Conservation (phyloP, 2,329 filamentous ascomycete species). For the Fusarium buharicum region DNA sequence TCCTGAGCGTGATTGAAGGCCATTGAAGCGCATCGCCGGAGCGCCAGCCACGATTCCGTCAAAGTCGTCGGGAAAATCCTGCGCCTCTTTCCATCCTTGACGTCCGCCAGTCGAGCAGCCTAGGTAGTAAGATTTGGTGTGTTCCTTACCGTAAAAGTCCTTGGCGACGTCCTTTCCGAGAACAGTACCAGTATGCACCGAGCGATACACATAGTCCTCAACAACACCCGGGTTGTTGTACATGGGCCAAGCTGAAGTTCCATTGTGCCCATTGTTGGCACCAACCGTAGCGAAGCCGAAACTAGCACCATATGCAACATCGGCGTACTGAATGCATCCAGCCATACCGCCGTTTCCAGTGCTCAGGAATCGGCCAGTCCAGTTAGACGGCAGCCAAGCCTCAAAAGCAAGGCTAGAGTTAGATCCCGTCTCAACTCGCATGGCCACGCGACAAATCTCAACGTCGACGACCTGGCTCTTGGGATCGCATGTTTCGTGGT, state of each 20-base stretch:
- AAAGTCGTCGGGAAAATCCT: slow-evolving; percentile 66
- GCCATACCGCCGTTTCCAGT: slow-evolving; percentile 62
- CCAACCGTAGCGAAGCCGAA: slow-evolving; percentile 59
- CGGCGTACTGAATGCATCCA: slow-evolving; percentile 57
- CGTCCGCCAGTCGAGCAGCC: slow-evolving; percentile 71
- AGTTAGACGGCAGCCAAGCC: slow-evolving; percentile 60
- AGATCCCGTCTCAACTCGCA: slow-evolving; percentile 30
- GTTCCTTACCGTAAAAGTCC: slow-evolving; percentile 56
- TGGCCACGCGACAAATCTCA: slow-evolving; percentile 34
- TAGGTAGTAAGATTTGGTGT: slow-evolving; percentile 63
- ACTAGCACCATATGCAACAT: slow-evolving; percentile 50
- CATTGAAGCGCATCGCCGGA: slow-evolving; percentile 57
- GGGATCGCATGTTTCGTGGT: slow-evolving; percentile 25
- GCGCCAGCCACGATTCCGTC: slow-evolving; percentile 62
- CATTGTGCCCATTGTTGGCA: slow-evolving; percentile 55
- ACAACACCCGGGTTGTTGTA: slow-evolving; percentile 22
- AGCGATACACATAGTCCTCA: slow-evolving; percentile 35
- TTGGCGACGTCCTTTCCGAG: slow-evolving; percentile 27
- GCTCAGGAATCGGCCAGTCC: slow-evolving; percentile 59
- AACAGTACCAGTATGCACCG: slow-evolving; percentile 30
- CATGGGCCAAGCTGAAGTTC: slow-evolving; percentile 24
- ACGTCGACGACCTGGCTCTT: slow-evolving; percentile 28
- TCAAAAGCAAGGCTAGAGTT: slow-evolving; percentile 48
- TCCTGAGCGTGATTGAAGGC: slow-evolving; percentile 10
- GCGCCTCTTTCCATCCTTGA: slow-evolving; percentile 65